Percentiles rank a stretch among this genome's conserved stretches.
Conservation (phyloP, 805 yeast species). For the Candida railenensis region DNA sequence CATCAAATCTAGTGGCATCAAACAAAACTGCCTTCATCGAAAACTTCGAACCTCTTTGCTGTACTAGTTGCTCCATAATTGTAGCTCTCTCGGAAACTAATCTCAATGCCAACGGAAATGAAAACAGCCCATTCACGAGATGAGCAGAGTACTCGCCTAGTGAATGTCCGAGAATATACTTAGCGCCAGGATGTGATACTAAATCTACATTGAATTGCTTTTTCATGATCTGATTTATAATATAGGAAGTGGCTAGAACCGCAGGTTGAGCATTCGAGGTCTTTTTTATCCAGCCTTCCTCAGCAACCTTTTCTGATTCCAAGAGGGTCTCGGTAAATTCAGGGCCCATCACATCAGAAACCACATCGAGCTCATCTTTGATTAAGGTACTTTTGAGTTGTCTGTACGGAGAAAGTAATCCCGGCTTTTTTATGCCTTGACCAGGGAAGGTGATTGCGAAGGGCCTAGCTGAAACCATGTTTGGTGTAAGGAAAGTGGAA, state of each 20-base stretch:
- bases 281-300: constrained; percentile 17
- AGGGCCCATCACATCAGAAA: constrained; percentile 21
- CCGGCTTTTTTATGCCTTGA: constrained; percentile 26
- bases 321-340: constrained; percentile 19
- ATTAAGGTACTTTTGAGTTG: constrained; percentile 9
- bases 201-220: constrained; percentile 18
- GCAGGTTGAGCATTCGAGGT: constrained; percentile 58
- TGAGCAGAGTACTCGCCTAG: constrained; percentile 51
- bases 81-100: constrained; percentile 46
- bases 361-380: constrained; percentile 12
- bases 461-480: not conserved
- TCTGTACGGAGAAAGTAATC: constrained; percentile 19
- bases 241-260: constrained; percentile 41
- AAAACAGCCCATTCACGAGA: constrained; percentile 32
- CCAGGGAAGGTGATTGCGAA: constrained; percentile 36
- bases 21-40: constrained; percentile 39
- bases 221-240: constrained; percentile 22
- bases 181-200: constrained; percentile 10
- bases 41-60: constrained; percentile 17
- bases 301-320: constrained; percentile 11
- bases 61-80: constrained; percentile 35
- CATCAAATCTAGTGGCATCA: constrained; percentile 19
- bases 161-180: constrained; percentile 45
- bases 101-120: constrained; percentile 32
- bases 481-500: not conserved